Evolutionary conservation across 495 filamentous ascomycete genomes (phyloP).

Genomic region (Aspergillus mulundensis): DNA sequence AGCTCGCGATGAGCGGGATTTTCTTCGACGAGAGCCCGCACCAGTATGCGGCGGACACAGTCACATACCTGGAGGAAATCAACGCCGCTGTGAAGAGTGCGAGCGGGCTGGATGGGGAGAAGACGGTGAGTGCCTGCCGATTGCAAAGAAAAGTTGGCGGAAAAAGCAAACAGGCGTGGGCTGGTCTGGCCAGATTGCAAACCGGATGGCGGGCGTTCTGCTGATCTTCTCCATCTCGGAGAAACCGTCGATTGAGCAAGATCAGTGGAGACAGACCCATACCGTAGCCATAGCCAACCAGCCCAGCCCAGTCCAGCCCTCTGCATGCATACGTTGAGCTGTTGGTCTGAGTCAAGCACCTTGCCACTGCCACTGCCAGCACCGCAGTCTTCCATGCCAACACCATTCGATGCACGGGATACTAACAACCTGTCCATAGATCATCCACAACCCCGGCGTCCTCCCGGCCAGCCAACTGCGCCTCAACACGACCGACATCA

Average conservation of each 20-base stretch:
- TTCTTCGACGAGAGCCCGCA: slow-evolving; percentile 46
- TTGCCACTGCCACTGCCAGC: no score
- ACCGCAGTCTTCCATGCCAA: no score
- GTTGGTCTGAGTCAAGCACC: background rate
- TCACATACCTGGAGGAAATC: slow-evolving; percentile 31
- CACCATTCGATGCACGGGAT: no score
- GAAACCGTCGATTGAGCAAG: no score
- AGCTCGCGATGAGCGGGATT: slow-evolving; percentile 40
- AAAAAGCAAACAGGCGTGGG: no score
- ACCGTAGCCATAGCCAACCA: no score
- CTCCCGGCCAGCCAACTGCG: slow-evolving; percentile 10
- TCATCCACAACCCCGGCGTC: slow-evolving; percentile 17
- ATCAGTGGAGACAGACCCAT: no score
- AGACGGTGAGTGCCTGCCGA: slow-evolving; percentile 5
- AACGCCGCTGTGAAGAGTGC: slow-evolving; percentile 22
- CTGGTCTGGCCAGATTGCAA: no score
- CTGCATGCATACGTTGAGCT: background rate
- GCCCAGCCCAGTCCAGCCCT: background rate
- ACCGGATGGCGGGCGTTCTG: no score
- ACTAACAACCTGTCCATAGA: background rate
- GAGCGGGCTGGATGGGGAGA: background rate
- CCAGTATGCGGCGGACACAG: slow-evolving; percentile 21
- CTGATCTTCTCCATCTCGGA: no score
- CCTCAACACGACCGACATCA: slow-evolving; percentile 9
- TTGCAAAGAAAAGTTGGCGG: background rate